Evolutionary conservation across 352 stramenopile species (phyloP).

Genomic region (Phytopythium delawarense): DNA sequence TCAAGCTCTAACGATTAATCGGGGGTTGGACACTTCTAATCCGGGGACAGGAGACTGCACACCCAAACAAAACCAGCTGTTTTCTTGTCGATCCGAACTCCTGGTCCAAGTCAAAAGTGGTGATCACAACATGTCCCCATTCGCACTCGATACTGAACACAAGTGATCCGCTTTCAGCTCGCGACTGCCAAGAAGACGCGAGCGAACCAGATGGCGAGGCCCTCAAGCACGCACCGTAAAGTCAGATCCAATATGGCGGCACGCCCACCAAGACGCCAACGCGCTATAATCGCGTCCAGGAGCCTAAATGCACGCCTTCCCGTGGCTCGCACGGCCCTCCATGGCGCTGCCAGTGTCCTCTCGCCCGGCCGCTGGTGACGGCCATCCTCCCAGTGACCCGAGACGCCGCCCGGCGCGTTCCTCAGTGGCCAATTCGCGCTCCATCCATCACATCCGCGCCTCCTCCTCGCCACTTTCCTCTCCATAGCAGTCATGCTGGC

Average conservation of each 20-base stretch:
- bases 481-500: neutral
- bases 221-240: neutral
- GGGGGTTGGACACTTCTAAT: neutral
- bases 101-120: neutral
- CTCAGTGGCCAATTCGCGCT: neutral
- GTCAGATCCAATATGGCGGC: neutral
- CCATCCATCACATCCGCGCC: neutral
- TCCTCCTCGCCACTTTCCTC: neutral
- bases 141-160: neutral
- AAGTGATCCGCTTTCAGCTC: neutral
- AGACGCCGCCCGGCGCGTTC: neutral
- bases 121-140: neutral
- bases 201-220: neutral
- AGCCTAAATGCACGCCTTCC: constrained; percentile 7
- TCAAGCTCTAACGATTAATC: neutral
- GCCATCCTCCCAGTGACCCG: neutral
- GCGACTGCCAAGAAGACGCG: neutral
- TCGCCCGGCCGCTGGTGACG: neutral
- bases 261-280: neutral
- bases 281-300: neutral
- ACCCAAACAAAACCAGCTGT: neutral
- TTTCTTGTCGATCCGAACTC: neutral
- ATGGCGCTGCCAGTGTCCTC: neutral
- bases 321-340: neutral
- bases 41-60: neutral